Evolutionary conservation across 2,329 filamentous ascomycete genomes (phyloP), one percentile per base, ranked within the genome.

Genomic region (Scedosporium dehoogii): DNA sequence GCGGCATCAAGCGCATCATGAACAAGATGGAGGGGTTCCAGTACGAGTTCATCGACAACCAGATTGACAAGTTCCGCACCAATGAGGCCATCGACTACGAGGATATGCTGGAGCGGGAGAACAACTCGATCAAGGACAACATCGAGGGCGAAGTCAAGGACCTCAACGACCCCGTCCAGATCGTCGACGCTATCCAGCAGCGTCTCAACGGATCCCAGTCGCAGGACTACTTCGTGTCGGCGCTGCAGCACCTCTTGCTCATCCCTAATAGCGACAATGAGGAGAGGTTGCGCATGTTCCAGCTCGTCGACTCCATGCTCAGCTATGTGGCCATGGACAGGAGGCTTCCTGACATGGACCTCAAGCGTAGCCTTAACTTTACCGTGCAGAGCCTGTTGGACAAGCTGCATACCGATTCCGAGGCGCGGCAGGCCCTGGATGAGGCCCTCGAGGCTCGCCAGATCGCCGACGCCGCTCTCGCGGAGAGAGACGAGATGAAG

Each of bases 261-360:
- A 96, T 97, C 67, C 85, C 92, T 63, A 90, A 96, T 70, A 94
- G 92, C 66, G 91, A 96, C 69, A 89, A 89, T 58, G 94, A 97
- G 72, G 94, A 99, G 74, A 86, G 92, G 14, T 77, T 97, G 65
- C 87, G 91, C 58, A 94, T 97, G 88, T 99, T 97, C 76, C 94
- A 97, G 78, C 85, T 99, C 29, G 92, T 97, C 29, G 94, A 99
- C 75, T 88, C 91, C n/a, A 97, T 97, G 92, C 85, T 99, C 67
- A 96, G 92, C 75, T 97, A 97, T 74, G 93, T 99, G 65, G 93
- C 93, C 69, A 99, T 99, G 93, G 94, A 99, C 74, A 85, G 94
- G 71, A 85, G 94, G 66, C 76, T 97, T 66, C 94, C 94, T 46
- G 93, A 99, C 74, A 93, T 97, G 86, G 94, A 99, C 73, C 84